phyloP scores from a whole-genome alignment of 2,329 filamentous ascomycete genomes.

The Ceratocystiopsis brevicomis region DNA sequence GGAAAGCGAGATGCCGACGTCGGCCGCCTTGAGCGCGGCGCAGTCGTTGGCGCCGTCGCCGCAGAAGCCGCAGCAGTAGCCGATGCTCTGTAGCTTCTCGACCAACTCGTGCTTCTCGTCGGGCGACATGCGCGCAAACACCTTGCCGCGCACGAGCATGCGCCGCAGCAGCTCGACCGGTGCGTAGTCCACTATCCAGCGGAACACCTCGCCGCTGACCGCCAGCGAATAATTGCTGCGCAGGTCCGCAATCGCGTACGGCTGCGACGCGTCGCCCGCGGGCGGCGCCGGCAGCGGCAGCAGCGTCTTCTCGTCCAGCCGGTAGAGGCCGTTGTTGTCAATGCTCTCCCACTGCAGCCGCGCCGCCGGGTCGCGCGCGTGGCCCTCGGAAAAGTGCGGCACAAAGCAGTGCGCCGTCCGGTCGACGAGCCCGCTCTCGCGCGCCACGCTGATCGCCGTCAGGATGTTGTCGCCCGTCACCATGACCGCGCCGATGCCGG shows the following conservation, averaged over 20 bases:
- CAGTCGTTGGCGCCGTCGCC: conserved; percentile 97
- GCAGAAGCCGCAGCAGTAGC: conserved; percentile 90
- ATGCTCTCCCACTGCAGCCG: conserved; percentile 81
- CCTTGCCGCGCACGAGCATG: conserved; percentile 80
- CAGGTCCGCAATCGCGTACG: conserved; percentile 65
- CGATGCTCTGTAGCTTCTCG: conserved; percentile 89
- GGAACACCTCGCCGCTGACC: conserved; percentile 82
- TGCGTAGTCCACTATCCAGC: conserved; percentile 88
- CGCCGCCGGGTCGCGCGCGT: conserved; percentile 53
- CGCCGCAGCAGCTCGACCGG: conserved; percentile 61
- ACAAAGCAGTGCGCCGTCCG: conserved; percentile 77
- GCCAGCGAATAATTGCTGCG: conserved; percentile 67
- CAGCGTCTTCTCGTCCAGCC: conserved; percentile 61
- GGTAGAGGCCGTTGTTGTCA: conserved; percentile 67
- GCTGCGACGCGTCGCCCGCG: conserved; percentile 62
- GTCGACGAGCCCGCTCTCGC: conserved; percentile 72
- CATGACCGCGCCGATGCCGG: conserved; percentile 83
- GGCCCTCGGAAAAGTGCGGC: conserved; percentile 66
- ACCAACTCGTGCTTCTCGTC: conserved; percentile 97
- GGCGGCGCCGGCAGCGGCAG: conserved; percentile 34
- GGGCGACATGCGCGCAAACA: conserved; percentile 95
- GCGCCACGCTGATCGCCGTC: conserved; percentile 86
- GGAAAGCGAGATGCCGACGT: conserved; percentile 91
- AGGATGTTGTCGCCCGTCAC: conserved; percentile 96
- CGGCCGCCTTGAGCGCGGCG: conserved; percentile 86